Conservation (phyloP, 1,284 basidiomycete species). For the Exobasidium rhododendri region DNA sequence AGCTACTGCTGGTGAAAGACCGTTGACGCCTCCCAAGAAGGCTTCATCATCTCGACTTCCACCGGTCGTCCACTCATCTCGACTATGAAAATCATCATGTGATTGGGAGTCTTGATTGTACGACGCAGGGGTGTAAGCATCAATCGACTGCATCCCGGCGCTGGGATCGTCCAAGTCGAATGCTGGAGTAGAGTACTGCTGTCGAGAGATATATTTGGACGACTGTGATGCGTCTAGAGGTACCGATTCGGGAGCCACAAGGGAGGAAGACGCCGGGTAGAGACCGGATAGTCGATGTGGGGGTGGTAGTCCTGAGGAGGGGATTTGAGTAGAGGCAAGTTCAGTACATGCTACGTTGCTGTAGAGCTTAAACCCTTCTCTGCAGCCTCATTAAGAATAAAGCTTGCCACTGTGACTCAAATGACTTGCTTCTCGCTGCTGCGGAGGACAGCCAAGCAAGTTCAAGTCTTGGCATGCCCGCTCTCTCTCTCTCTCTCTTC, state of each 20-base stretch:
- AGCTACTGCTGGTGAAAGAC: conserved; percentile 2
- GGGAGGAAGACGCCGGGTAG: conserved; percentile 2
- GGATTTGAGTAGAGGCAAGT: not conserved
- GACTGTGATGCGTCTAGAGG: not conserved
- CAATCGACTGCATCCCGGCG: not conserved
- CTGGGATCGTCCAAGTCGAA: conserved; percentile 7
- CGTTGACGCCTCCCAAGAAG: not conserved
- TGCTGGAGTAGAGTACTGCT: conserved; percentile 1
- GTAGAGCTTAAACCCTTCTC: not conserved
- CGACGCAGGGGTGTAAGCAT: not conserved
- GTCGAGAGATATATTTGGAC: not conserved
- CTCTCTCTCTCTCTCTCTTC: too few relatives aligned
- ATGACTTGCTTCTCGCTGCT: not conserved
- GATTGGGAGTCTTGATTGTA: not conserved
- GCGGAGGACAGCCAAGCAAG: not conserved
- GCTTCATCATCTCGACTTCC: not conserved
- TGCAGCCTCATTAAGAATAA: not conserved
- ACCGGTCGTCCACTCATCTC: not conserved
- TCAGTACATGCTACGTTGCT: not conserved
- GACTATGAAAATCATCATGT: not conserved
- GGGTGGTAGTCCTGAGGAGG: conserved; percentile 9
- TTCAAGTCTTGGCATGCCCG: not conserved
- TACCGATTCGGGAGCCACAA: not conserved
- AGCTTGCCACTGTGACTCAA: not conserved
- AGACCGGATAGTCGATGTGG: conserved; percentile 15